These are phyloP conservation scores for Tuctoria greenei DNA, from an alignment of 176 grass and related monocot genomes.

Conservation along the genomic window DNA sequence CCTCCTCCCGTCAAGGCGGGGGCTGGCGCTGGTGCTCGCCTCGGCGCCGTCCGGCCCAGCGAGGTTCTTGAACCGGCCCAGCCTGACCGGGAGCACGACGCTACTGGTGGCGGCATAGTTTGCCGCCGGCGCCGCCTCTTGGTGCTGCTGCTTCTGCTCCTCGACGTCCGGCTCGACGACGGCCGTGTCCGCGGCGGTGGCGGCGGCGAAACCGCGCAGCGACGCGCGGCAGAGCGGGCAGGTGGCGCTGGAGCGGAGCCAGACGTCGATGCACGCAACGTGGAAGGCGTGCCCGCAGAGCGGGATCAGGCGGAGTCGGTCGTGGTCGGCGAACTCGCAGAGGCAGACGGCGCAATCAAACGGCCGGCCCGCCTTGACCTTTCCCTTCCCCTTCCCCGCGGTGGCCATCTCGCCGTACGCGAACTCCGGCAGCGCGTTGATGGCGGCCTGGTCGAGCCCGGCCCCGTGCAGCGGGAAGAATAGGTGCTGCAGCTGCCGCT, in stretches of 20 bases:
- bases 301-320: slow-evolving; percentile 88
- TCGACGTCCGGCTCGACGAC: slow-evolving; percentile 20
- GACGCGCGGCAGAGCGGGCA: slow-evolving; percentile 84
- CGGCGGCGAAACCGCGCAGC: slow-evolving; percentile 30
- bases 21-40: slow-evolving; percentile 43
- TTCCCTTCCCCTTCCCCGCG: slow-evolving; percentile 31
- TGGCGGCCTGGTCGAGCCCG: slow-evolving; percentile 67
- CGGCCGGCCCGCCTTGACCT: slow-evolving; percentile 33
- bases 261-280: slow-evolving; percentile 81
- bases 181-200: slow-evolving; percentile 9
- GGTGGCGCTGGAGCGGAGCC: slow-evolving; percentile 82
- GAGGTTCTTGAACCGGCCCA: slow-evolving; percentile 74
- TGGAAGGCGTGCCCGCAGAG: slow-evolving; percentile 92
- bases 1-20: slow-evolving; percentile 59
- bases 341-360: slow-evolving; percentile 96
- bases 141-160: slow-evolving; percentile 34
- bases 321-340: slow-evolving; percentile 54
- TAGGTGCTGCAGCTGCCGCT: slow-evolving; percentile 84
- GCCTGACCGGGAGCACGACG: slow-evolving; percentile 65
- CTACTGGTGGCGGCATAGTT: slow-evolving; percentile 19
- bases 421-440: slow-evolving; percentile 77
- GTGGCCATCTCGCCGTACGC: slow-evolving; percentile 67
- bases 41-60: slow-evolving; percentile 31
- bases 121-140: neutral
- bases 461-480: slow-evolving; percentile 51